phyloP scores from a whole-genome alignment of 768 basidiomycete genomes.

The Exsudoporus frostii region DNA sequence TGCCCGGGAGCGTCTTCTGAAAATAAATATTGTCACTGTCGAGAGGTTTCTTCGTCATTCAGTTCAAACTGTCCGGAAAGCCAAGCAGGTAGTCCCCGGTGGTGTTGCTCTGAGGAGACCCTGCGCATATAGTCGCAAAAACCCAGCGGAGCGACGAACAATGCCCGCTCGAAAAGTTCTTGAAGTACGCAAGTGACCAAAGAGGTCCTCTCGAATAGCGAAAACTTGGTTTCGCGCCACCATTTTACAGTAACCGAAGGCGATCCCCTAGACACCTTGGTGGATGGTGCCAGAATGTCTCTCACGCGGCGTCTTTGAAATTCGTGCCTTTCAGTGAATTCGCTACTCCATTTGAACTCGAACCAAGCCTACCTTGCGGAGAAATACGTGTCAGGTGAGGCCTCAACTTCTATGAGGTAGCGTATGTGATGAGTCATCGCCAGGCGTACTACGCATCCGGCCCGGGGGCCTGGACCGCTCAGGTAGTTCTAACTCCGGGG shows the following conservation, averaged over 20 bases:
- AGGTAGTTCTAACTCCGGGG: no score
- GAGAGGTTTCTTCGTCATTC: conserved; percentile 24
- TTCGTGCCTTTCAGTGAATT: conserved; percentile 29
- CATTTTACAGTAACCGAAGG: conserved; percentile 25
- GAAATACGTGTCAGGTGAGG: conserved; percentile 96
- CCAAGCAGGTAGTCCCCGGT: not conserved
- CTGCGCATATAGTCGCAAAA: conserved; percentile 21
- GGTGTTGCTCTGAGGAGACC: not conserved
- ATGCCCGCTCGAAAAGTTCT: not conserved
- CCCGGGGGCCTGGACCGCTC: no score
- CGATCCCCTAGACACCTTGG: conserved; percentile 20
- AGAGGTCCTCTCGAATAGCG: conserved; percentile 3
- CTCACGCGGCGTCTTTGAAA: conserved; percentile 23
- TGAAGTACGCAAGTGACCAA: not conserved
- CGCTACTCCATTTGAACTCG: not conserved
- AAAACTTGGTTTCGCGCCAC: conserved; percentile 24
- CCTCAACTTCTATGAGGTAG: no score
- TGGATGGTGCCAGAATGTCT: conserved; percentile 6
- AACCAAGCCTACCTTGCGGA: conserved; percentile 77
- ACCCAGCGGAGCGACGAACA: not conserved
- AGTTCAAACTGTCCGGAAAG: not conserved
- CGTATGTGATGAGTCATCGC: no score
- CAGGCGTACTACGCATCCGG: no score
- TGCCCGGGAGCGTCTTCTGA: not conserved
- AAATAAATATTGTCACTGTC: conserved; percentile 24